A percentile compares a stretch with the other conserved stretches of the same genome.
Conservation (phyloP, 179 eudicot species). For the Vitellaria paradoxa region DNA sequence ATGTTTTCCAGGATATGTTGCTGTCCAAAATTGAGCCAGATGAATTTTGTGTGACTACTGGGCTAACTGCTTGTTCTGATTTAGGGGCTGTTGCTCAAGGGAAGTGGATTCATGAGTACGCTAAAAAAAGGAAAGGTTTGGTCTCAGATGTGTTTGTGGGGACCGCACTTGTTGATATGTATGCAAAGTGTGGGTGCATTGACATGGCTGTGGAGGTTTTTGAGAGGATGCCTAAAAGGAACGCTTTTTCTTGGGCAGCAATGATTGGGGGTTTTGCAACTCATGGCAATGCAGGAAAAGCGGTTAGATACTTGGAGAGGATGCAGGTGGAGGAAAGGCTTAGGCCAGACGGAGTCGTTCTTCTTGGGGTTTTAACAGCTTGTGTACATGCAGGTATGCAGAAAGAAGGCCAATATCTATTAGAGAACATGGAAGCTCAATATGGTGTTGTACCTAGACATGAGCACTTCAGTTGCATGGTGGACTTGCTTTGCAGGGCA, state of each 20-base stretch:
- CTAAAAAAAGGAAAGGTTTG: slow-evolving; percentile 10
- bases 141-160: slow-evolving; percentile 19
- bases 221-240: slow-evolving; percentile 27
- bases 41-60: slow-evolving; percentile 27
- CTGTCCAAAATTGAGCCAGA: slow-evolving; percentile 23
- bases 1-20: slow-evolving; percentile 30
- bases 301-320: slow-evolving; percentile 22
- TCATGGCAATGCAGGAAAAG: slow-evolving; percentile 21
- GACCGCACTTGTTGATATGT: slow-evolving; percentile 34
- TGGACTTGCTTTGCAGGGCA: slow-evolving; percentile 34
- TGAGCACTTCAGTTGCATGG: slow-evolving; percentile 36
- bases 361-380: slow-evolving; percentile 28
- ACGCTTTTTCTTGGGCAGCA: slow-evolving; percentile 27
- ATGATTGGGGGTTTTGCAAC: slow-evolving; percentile 29
- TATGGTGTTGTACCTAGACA: slow-evolving; percentile 24
- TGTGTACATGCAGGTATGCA: slow-evolving; percentile 24
- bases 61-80: slow-evolving; percentile 31
- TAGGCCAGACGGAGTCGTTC: slow-evolving; percentile 27
- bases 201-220: slow-evolving; percentile 25
- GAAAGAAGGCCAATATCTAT: slow-evolving; percentile 25
- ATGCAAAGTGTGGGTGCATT: slow-evolving; percentile 33
- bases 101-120: slow-evolving; percentile 33
- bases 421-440: slow-evolving; percentile 26
- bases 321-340: slow-evolving; percentile 33
- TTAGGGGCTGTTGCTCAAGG: slow-evolving; percentile 32